Base-by-base conservation (phyloP, 2,329 filamentous ascomycete species). In the Tetracladium maxilliforme region DNA sequence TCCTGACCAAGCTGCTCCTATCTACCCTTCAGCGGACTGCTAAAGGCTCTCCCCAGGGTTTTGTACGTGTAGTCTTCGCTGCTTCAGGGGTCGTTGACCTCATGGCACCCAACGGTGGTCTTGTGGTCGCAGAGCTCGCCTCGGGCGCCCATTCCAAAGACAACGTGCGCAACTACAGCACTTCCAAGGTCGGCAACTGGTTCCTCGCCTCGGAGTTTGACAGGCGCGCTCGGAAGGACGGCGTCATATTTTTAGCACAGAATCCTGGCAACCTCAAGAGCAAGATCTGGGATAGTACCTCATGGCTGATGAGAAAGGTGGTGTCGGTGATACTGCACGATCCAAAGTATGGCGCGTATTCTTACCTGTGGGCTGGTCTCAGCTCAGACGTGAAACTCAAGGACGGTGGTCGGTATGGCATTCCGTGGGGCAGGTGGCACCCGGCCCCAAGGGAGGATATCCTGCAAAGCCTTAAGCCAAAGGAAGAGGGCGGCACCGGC, bases 401-500 rank as follows among this genome's bases (percentile, higher is more conserved):
- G 10, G 31, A 35, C 30, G 23, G 31, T 10, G 34, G 38, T 7
- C 28, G 22, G 11, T 37, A 27, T 34, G 33, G 26, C 5, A 24
- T 39, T n/a, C 38, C 39, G 6, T 41, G 39, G 38, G 37, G 40
- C 7, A 26, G 38, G 9, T 11, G 35, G 15, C 33, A 39, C 30
- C 29, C 32, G 2, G 27, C 14, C 11, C 37, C 34, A 9, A 23
- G 41, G n/a, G 10, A 25, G 19, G 37, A 47, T 33, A 28, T 46
- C 5, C 17, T 32, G 15, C 28, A 32, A 19, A 30, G 30, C 3
- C 29, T 42, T 21, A 38, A 34, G 26, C 18, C 21, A 14, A 28
- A 27, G 21, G 29, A 31, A 13, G 32, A 42, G 8, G 38, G 35
- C 15, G 38, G 36, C 4, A 36, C 29, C 7, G 37, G 39, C 9